Base-by-base conservation (phyloP, 139 green algal genomes). In the Asterochloris erici region DNA sequence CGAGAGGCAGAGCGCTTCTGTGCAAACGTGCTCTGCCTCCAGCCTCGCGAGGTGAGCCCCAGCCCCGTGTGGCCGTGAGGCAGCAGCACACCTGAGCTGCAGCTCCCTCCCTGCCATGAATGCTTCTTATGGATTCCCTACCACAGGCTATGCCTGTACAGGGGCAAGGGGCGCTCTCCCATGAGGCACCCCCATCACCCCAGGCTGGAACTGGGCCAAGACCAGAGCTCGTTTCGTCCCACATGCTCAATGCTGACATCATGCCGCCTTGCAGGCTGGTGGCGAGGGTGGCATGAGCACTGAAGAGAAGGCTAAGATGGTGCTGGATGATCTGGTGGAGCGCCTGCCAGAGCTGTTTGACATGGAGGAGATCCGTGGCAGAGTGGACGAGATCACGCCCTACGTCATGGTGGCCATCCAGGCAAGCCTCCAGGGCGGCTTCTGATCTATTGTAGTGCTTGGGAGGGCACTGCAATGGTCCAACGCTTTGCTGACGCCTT, bases 381-480 rank as follows among this genome's bases (percentile, higher is more conserved):
- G 91, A n/a, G 91, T 95, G 76, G 92, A 95, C 63, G 93, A 97
- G 74, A 89, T 91, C 77, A 91, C 90, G 24, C 95, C 95, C 10
- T 98, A 96, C 88, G 88, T 91, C 63, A 97, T 98, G 93, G 94
- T 98, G 77, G 94, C 94, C 11, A 94, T 98, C 27, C 94, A 96
- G 89, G 91, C 93, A 69, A 71, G 66, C 66, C 66, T 26, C 66
- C 66, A 21, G 17, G 66, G 17, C 66, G 4, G 66, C 66, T 26
- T 24, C 66, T 26, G 17, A 71, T 71, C 66, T 9, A 12, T 10
- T 71, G 66, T 71, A 71, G 9, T 4, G 17, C 19, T 21, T 71
- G 19, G 4, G 66, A n/a, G 19, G 10, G 21, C 10, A 71, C 66
- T 24, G 17, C 11, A 14, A 54, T 6, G 38, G 38, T 54, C 38